Conservation (phyloP, 106 monocot genomes). For the Dendrobium officinale region DNA sequence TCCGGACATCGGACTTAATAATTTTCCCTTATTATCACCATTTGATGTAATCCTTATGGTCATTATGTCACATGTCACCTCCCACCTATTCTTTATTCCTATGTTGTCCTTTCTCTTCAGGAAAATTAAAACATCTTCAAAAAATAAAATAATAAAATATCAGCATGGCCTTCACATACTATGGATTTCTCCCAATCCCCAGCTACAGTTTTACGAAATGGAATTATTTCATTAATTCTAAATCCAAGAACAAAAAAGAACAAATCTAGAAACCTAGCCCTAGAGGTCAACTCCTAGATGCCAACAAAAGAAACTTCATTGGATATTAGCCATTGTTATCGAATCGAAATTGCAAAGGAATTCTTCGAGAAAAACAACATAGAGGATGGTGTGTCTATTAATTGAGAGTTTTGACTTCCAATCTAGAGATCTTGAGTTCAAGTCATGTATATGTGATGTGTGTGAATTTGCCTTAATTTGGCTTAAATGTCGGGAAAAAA, state of each 20-base stretch:
- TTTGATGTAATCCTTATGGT: too few relatives aligned
- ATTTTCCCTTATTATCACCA: too few relatives aligned
- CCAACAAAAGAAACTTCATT: neutral
- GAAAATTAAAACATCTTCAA: too few relatives aligned
- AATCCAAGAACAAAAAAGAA: neutral
- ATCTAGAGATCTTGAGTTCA: too few relatives aligned
- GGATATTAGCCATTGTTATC: conserved; percentile 2
- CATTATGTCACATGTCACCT: too few relatives aligned
- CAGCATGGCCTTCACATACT: neutral
- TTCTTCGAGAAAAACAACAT: neutral
- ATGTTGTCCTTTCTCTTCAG: too few relatives aligned
- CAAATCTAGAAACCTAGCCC: conserved; percentile 3
- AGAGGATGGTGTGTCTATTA: neutral
- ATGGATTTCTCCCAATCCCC: neutral
- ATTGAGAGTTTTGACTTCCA: too few relatives aligned
- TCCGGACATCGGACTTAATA: too few relatives aligned
- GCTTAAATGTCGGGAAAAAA: too few relatives aligned
- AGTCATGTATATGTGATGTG: too few relatives aligned
- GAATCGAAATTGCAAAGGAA: neutral
- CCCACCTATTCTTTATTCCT: too few relatives aligned
- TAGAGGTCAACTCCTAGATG: neutral
- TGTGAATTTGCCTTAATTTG: too few relatives aligned
- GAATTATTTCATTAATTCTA: neutral
- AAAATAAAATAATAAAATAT: neutral
- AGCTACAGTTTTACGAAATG: neutral